phyloP scores from a whole-genome alignment of 805 yeast species.

The Cyberlindnera euphorbiae region DNA sequence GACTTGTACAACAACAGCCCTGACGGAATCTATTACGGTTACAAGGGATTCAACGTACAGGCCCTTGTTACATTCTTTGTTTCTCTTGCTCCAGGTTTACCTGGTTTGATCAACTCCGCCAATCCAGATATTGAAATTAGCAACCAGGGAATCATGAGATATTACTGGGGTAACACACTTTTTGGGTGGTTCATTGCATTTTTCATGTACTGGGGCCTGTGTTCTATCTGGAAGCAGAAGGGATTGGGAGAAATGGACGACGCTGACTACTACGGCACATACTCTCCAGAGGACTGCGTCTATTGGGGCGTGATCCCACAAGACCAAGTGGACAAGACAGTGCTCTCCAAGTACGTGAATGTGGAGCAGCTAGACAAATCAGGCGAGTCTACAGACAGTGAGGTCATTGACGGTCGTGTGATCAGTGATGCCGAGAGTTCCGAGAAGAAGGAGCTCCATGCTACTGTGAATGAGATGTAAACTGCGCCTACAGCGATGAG shows the following conservation, averaged over 20 bases:
- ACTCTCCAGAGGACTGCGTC: constrained; percentile 4
- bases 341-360: constrained; percentile 5
- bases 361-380: constrained; percentile 1
- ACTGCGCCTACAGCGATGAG: too few species aligned
- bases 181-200: constrained; percentile 39
- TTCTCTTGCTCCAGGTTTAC: constrained; percentile 45
- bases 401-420: neutral
- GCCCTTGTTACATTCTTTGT: constrained; percentile 34
- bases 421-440: too few species aligned
- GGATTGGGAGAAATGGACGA: constrained; percentile 9
- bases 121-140: constrained; percentile 19
- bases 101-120: constrained; percentile 39
- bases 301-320: constrained; percentile 9
- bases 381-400: too few species aligned
- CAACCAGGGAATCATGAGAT: constrained; percentile 34
- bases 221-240: constrained; percentile 3
- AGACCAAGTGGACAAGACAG: constrained; percentile 2
- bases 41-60: constrained; percentile 39
- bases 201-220: constrained; percentile 29
- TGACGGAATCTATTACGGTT: constrained; percentile 31
- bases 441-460: too few species aligned
- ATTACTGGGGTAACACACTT: constrained; percentile 39
- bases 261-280: constrained; percentile 11
- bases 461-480: too few species aligned
- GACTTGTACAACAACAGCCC: constrained; percentile 28